Evolutionary conservation across 2,329 filamentous ascomycete genomes (phyloP).

Genomic region (Calcarisporium arbuscula): DNA sequence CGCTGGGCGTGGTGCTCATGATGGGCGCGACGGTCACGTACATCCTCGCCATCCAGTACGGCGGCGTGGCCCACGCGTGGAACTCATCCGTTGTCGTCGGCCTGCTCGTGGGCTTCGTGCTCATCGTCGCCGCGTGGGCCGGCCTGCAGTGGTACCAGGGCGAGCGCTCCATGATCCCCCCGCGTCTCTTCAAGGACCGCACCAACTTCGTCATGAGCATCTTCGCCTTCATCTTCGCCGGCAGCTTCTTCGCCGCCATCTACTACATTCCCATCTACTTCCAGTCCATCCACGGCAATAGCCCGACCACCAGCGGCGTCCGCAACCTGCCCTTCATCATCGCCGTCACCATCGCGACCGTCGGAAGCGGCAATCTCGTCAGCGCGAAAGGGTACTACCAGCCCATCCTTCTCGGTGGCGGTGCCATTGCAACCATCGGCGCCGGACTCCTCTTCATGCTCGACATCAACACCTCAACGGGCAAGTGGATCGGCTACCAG

Average conservation of each 20-base stretch:
- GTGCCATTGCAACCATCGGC: slow-evolving; percentile 34
- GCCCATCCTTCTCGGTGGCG: slow-evolving; percentile 39
- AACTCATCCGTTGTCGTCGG: slow-evolving; percentile 33
- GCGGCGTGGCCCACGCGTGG: slow-evolving; percentile 38
- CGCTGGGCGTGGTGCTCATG: slow-evolving; percentile 36
- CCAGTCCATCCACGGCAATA: slow-evolving; percentile 33
- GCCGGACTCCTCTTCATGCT: slow-evolving; percentile 37
- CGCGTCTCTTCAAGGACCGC: slow-evolving; percentile 31
- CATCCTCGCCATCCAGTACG: slow-evolving; percentile 42
- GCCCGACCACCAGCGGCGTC: slow-evolving; percentile 34
- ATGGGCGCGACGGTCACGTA: slow-evolving; percentile 37
- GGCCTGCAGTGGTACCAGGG: slow-evolving; percentile 33
- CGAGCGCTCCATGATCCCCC: slow-evolving; percentile 38
- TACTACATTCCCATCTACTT: slow-evolving; percentile 44
- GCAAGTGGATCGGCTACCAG: slow-evolving; percentile 48
- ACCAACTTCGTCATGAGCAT: slow-evolving; percentile 29
- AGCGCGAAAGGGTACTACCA: slow-evolving; percentile 34
- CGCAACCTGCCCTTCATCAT: slow-evolving; percentile 40
- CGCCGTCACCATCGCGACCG: slow-evolving; percentile 34
- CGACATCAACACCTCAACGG: slow-evolving; percentile 28
- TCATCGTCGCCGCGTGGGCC: slow-evolving; percentile 27
- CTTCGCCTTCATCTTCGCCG: slow-evolving; percentile 36
- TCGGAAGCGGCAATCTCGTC: slow-evolving; percentile 32
- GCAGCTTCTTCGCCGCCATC: slow-evolving; percentile 36
- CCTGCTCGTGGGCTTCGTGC: slow-evolving; percentile 32